These are phyloP conservation scores for Raffaelea albimanens DNA, from an alignment of 2,329 filamentous ascomycete genomes.

Conservation along the genomic window DNA sequence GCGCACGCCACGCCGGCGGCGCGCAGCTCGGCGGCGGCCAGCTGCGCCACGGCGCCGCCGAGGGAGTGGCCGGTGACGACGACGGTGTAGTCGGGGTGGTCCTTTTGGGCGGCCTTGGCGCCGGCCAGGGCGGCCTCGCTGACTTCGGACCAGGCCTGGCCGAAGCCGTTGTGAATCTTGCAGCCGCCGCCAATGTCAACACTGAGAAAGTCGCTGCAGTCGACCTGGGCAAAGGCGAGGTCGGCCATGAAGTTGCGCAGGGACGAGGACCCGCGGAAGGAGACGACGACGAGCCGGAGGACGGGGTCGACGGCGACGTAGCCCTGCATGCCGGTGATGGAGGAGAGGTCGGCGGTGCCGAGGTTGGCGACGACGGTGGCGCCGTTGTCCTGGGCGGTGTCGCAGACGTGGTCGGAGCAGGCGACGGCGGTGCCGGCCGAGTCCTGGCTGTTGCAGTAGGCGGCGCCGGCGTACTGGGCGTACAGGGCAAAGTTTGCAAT, in stretches of 20 bases:
- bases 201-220: constrained; percentile 17
- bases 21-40: constrained; percentile 50
- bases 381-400: constrained; percentile 30
- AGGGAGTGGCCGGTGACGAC: constrained; percentile 60
- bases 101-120: constrained; percentile 30
- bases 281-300: constrained; percentile 45
- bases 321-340: constrained; percentile 28
- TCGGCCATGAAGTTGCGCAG: constrained; percentile 55
- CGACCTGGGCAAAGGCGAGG: constrained; percentile 28
- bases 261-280: constrained; percentile 49
- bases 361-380: constrained; percentile 35
- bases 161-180: constrained; percentile 48
- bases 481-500: constrained; percentile 35
- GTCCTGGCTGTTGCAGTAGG: constrained; percentile 42
- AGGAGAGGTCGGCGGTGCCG: background rate
- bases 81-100: constrained; percentile 43
- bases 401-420: constrained; percentile 35
- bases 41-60: constrained; percentile 53
- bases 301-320: constrained; percentile 41
- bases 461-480: constrained; percentile 40
- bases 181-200: constrained; percentile 29
- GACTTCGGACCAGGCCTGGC: constrained; percentile 47
- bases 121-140: constrained; percentile 28
- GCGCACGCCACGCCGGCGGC: constrained; percentile 36
- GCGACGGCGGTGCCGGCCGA: constrained; percentile 27